Base-by-base conservation (phyloP, 164 flowering plant species). In the Amborella trichopoda region DNA sequence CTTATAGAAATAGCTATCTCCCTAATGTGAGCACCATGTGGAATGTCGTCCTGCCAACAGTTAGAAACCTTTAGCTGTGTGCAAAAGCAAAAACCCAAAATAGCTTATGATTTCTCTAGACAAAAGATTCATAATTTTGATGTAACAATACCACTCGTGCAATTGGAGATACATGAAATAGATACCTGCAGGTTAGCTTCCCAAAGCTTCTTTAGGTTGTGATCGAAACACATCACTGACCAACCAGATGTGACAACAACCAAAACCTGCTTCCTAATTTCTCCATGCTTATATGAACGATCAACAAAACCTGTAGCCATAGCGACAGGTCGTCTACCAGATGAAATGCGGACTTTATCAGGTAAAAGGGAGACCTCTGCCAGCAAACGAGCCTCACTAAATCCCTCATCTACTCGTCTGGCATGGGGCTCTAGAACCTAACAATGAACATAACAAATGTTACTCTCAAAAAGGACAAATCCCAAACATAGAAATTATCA, bases 161-260 rank as follows among this genome's bases (percentile, higher is more conserved):
- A 28, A 28, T 24, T 17, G 28, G 26, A 61, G 50, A 3, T 19
- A 3, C 28, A 26, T 19, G 27, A 11, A 22, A 8, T 24, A 44
- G 5, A 14, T 26, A 86, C 98, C 98, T 87, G 96, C 67, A 87
- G 55, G 64, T 76, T 80, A 16, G 50, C 52, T 56, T 91, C 96
- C 96, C 99, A 91, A 4, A 91, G 71, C 69, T 91, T 91, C 44
- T 74, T 72, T 41, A 87, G 86, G 67, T 91, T 91, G 69, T 82
- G 94, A 68, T 91, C 96, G 56, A 87, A 91, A 55, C 99, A 91
- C 94, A 87, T 78, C 3, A 87, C 86, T 9, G 77, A 78, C 99
- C 99, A 91, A 10, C 83, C 96, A 2, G 99, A 80, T 22, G 99
- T 87, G 36, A 91, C 91, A 56, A 87, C 99, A 34, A 91, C 96